phyloP scores from a whole-genome alignment of 1,284 basidiomycete genomes.

The Sphaerobolus stellatus region DNA sequence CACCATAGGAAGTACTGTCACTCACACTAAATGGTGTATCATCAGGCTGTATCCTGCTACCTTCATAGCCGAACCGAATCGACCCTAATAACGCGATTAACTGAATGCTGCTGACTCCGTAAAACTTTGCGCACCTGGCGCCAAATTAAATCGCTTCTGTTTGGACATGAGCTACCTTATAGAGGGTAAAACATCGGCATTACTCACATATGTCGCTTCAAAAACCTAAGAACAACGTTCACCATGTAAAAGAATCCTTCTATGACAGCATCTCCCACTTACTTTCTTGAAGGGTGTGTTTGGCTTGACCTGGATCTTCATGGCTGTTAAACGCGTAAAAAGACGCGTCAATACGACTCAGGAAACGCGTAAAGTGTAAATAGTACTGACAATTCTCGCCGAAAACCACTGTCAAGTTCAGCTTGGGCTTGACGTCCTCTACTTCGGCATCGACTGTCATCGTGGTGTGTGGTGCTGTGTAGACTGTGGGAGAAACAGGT shows the following conservation, averaged over 20 bases:
- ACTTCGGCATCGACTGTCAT: constrained; percentile 48
- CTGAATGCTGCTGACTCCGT: neutral
- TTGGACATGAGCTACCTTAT: neutral
- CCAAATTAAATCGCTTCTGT: constrained; percentile 60
- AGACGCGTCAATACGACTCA: constrained; percentile 5
- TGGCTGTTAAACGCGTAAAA: constrained; percentile 36
- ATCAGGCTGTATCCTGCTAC: constrained; percentile 44
- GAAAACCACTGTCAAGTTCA: constrained; percentile 54
- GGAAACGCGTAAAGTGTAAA: constrained; percentile 1
- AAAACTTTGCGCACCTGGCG: constrained; percentile 43
- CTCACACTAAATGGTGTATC: constrained; percentile 54
- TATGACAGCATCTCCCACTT: constrained; percentile 63
- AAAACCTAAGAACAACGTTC: neutral
- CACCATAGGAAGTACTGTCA: constrained; percentile 7
- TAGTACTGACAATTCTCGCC: constrained; percentile 46
- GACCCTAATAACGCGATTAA: constrained; percentile 39
- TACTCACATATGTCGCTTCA: constrained; percentile 1
- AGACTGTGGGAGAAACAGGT: no score
- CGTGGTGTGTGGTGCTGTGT: no score
- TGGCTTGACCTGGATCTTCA: constrained; percentile 64
- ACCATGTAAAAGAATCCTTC: constrained; percentile 37
- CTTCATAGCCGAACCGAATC: constrained; percentile 57
- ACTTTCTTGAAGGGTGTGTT: constrained; percentile 65
- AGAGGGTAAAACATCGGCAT: neutral
- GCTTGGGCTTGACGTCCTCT: constrained; percentile 68